Evolutionary conservation across 495 filamentous ascomycete genomes (phyloP).

Genomic region (Neurospora africana): DNA sequence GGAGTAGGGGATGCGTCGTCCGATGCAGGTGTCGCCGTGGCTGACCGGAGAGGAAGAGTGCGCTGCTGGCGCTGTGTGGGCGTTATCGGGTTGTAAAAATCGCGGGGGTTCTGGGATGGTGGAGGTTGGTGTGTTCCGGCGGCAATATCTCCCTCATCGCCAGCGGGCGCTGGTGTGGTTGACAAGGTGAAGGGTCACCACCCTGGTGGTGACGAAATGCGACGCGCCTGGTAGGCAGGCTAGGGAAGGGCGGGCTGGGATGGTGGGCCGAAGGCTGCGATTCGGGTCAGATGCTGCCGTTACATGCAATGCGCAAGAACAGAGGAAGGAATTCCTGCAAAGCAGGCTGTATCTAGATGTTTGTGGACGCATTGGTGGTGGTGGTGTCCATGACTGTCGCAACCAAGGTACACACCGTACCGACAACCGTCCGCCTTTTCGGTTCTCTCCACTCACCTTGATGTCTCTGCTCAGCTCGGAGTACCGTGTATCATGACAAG

Average conservation of each 20-base stretch:
- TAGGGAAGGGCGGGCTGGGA: not conserved
- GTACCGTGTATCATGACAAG: constrained; percentile 8
- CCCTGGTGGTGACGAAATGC: constrained; percentile 22
- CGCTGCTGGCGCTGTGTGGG: constrained; percentile 36
- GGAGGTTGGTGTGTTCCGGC: constrained; percentile 29
- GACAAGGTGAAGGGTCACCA: constrained; percentile 40
- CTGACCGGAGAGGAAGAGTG: constrained; percentile 20
- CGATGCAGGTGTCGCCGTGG: constrained; percentile 14
- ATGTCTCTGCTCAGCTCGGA: constrained; percentile 3
- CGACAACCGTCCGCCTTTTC: not conserved
- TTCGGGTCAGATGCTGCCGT: not conserved
- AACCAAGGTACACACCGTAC: not conserved
- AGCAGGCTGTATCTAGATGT: not conserved
- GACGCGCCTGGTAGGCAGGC: not conserved
- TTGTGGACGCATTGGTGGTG: not conserved
- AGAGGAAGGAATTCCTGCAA: not conserved
- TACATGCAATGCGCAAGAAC: not conserved
- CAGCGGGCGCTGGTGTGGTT: constrained; percentile 23
- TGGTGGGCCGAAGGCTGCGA: not conserved
- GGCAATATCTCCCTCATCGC: constrained; percentile 28
- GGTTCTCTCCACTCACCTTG: constrained; percentile 7
- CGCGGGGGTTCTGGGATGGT: constrained; percentile 32
- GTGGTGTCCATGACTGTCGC: not conserved
- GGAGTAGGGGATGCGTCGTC: constrained; percentile 27
- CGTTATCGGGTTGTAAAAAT: constrained; percentile 30